phyloP scores from a whole-genome alignment of 768 basidiomycete species.

The Auricularia cornea region DNA sequence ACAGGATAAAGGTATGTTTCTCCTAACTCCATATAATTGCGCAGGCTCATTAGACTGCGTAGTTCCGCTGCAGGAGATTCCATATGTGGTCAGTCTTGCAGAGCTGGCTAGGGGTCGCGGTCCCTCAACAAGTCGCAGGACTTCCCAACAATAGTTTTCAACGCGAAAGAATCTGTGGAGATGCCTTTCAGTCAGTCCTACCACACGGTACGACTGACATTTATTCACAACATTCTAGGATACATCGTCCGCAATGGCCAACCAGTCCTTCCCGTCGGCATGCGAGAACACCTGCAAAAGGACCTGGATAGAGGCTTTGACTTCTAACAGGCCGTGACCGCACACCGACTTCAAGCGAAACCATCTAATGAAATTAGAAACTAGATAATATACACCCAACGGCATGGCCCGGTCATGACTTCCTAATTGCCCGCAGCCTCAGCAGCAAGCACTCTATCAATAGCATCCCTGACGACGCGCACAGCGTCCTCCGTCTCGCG shows the following conservation, averaged over 20 bases:
- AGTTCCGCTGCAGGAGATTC: constrained; percentile 64
- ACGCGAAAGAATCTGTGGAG: constrained; percentile 82
- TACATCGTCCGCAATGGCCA: constrained; percentile 42
- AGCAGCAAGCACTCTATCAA: background rate
- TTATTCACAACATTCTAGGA: constrained; percentile 40
- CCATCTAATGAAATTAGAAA: background rate
- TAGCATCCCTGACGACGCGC: background rate
- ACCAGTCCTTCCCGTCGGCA: constrained; percentile 80
- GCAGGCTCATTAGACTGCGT: too few species aligned
- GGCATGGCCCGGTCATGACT: background rate
- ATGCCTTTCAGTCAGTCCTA: constrained; percentile 89
- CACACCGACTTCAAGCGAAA: background rate
- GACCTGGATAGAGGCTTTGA: constrained; percentile 86
- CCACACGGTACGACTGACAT: background rate
- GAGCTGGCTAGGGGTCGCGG: background rate
- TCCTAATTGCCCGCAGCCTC: background rate
- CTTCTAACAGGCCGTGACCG: constrained; percentile 36
- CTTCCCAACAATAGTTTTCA: constrained; percentile 84
- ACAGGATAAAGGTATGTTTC: constrained; percentile 50
- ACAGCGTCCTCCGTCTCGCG: constrained; percentile 78
- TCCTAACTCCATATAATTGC: background rate
- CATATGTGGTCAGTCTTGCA: constrained; percentile 50
- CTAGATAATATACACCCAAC: background rate
- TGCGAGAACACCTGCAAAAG: constrained; percentile 76
- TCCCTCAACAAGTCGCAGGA: constrained; percentile 40